These are phyloP conservation scores for Cryptococcus sp. DNA, from an alignment of 1,284 basidiomycete genomes.

Conservation along the genomic window DNA sequence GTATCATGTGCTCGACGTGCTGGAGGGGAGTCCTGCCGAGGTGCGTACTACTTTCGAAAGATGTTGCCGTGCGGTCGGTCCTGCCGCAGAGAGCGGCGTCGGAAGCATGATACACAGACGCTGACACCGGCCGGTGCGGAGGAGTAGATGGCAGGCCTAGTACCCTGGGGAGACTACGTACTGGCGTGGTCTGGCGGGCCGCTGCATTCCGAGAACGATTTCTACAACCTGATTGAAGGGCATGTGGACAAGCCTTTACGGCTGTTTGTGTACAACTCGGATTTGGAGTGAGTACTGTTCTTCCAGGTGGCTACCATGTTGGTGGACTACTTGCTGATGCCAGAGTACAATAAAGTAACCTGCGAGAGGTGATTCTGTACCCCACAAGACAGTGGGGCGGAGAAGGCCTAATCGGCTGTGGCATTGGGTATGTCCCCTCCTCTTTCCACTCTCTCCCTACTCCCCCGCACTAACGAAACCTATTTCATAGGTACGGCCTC, in stretches of 20 bases:
- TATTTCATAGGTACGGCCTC: constrained; percentile 58
- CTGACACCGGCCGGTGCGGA: neutral
- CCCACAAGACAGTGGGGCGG: constrained; percentile 96
- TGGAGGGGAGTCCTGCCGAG: constrained; percentile 94
- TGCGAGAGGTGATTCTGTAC: constrained; percentile 85
- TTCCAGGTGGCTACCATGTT: constrained; percentile 11
- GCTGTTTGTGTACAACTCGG: constrained; percentile 94
- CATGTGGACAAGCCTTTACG: constrained; percentile 89
- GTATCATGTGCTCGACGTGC: constrained; percentile 96
- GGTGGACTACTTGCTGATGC: constrained; percentile 24
- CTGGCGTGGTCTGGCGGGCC: constrained; percentile 94
- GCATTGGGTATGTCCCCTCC: constrained; percentile 66
- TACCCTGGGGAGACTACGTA: constrained; percentile 85
- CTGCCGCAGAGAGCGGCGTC: neutral
- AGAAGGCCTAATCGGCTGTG: constrained; percentile 86
- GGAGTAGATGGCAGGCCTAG: constrained; percentile 56
- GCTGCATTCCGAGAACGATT: constrained; percentile 87
- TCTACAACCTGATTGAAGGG: constrained; percentile 92
- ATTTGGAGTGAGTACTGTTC: constrained; percentile 77
- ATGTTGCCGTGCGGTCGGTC: neutral
- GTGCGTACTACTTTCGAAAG: constrained; percentile 20
- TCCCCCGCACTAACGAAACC: neutral
- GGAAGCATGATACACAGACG: neutral
- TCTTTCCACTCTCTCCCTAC: neutral
- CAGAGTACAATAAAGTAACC: constrained; percentile 57